Evolutionary conservation across 345 rosid species (phyloP).

Genomic region (Eucalyptus dawsonii): DNA sequence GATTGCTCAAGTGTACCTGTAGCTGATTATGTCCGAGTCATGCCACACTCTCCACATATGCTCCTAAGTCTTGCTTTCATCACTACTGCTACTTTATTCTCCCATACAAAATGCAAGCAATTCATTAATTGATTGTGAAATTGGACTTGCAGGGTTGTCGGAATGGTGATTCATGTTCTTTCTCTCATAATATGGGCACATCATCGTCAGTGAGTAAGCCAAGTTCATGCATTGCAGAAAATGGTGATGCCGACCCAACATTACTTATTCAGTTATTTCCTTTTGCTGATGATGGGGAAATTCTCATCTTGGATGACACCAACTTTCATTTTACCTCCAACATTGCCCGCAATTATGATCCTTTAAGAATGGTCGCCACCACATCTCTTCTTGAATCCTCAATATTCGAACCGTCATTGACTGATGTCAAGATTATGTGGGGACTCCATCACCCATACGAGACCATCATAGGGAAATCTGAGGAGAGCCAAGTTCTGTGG

Average conservation of each 20-base stretch:
- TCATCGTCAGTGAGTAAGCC: conserved; percentile 4
- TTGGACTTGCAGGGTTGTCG: conserved; percentile 68
- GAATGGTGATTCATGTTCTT: conserved; percentile 57
- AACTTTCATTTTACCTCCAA: conserved; percentile 50
- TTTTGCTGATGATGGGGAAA: conserved; percentile 23
- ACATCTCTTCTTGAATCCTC: conserved; percentile 35
- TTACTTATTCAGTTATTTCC: conserved; percentile 45
- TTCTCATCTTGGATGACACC: conserved; percentile 66
- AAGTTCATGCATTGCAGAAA: conserved; percentile 44
- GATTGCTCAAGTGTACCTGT: background rate
- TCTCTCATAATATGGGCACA: conserved; percentile 40
- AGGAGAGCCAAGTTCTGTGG: conserved; percentile 54
- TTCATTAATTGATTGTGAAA: background rate
- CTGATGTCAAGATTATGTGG: conserved; percentile 46
- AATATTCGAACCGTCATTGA: conserved; percentile 20
- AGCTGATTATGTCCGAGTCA: background rate
- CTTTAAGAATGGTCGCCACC: conserved; percentile 47
- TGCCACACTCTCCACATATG: background rate
- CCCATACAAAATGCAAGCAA: background rate
- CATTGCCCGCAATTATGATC: conserved; percentile 36
- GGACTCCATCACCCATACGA: conserved; percentile 54
- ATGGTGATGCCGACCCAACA: conserved; percentile 21
- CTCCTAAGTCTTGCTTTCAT: background rate
- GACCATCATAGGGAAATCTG: conserved; percentile 40
- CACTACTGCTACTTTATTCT: background rate